Percentiles rank a stretch among this genome's conserved stretches.
Evolutionary conservation across 805 yeast species (phyloP).

Genomic region (Saccharomycopsis javanensis): DNA sequence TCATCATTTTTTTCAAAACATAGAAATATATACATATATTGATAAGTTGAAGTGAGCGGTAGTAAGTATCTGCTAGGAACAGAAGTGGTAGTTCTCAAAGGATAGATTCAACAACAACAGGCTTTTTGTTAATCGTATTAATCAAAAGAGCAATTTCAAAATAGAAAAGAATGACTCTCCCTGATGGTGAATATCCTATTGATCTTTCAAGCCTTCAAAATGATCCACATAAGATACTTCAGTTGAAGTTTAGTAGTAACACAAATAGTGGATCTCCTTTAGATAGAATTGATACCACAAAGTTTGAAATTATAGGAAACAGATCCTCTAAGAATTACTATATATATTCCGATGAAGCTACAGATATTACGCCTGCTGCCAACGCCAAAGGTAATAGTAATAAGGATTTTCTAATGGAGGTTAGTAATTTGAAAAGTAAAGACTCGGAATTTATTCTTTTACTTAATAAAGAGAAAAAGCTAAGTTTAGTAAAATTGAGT

Average conservation of each 20-base stretch:
- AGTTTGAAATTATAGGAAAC: background rate
- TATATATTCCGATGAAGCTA: background rate
- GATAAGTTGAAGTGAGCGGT: no score
- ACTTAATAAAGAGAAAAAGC: slow-evolving; percentile 2
- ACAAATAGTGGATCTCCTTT: background rate
- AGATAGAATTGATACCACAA: background rate
- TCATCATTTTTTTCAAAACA: no score
- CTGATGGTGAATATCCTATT: slow-evolving; percentile 16
- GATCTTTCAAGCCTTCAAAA: slow-evolving; percentile 2
- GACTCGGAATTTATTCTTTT: slow-evolving; percentile 12
- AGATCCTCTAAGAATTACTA: background rate
- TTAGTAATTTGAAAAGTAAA: slow-evolving; percentile 4
- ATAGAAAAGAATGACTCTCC: background rate
- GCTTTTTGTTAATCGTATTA: no score
- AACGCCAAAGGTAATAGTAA: background rate
- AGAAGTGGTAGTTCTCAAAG: no score
- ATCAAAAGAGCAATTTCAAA: background rate
- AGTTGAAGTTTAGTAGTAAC: background rate
- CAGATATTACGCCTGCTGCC: background rate
- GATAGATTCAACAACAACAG: no score
- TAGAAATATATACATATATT: no score
- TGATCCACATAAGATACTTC: background rate
- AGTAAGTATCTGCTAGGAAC: no score
- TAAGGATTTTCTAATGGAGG: slow-evolving; percentile 5
- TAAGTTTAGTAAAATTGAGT: slow-evolving; percentile 8